phyloP scores from a whole-genome alignment of 2,329 filamentous ascomycete genomes.

The Alternaria angustiovoidea region DNA sequence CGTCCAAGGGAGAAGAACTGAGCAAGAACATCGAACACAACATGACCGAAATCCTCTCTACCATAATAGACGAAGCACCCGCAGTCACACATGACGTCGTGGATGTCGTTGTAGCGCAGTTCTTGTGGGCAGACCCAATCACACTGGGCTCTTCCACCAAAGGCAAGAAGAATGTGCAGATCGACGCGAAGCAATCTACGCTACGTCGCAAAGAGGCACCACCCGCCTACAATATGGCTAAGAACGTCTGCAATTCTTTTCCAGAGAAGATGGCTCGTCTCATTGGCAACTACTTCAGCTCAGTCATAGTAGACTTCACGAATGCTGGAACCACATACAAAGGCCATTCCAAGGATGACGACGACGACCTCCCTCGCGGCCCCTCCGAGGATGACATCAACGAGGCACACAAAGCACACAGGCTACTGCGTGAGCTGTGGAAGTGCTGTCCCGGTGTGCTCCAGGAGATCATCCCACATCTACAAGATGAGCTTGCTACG shows the following conservation, averaged over 20 bases:
- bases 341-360: conserved; percentile 49
- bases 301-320: conserved; percentile 90
- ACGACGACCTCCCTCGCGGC: conserved; percentile 60
- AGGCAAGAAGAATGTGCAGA: conserved; percentile 60
- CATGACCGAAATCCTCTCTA: conserved; percentile 84
- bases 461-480: conserved; percentile 90
- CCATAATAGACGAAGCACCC: conserved; percentile 84
- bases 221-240: conserved; percentile 94
- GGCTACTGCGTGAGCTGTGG: conserved; percentile 91
- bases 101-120: conserved; percentile 94
- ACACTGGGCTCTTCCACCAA: conserved; percentile 55
- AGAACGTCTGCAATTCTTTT: conserved; percentile 87
- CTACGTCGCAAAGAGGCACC: conserved; percentile 87
- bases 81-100: conserved; percentile 82
- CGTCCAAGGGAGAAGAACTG: conserved; percentile 80
- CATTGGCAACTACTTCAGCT: conserved; percentile 95
- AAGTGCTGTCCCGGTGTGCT: conserved; percentile 87
- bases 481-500: conserved; percentile 89
- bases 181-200: conserved; percentile 81
- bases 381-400: conserved; percentile 84
- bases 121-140: conserved; percentile 82
- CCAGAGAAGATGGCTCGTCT: conserved; percentile 95
- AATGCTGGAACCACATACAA: conserved; percentile 28
- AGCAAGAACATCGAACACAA: conserved; percentile 94
- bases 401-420: conserved; percentile 88